Base-by-base conservation (phyloP, 2,329 filamentous ascomycete species). In the Colletotrichum trifolii region DNA sequence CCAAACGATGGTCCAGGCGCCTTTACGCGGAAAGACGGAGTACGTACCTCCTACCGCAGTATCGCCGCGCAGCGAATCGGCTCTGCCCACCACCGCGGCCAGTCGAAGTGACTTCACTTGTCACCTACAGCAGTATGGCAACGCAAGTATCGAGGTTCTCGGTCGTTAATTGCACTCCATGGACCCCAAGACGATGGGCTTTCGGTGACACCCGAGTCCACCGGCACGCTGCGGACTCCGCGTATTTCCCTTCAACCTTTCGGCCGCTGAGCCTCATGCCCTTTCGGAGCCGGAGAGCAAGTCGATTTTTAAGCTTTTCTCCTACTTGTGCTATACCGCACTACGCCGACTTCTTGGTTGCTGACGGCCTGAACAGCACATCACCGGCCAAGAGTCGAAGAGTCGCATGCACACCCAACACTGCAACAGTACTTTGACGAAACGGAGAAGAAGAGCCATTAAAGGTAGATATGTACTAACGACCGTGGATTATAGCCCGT, bases 391-490 rank as follows among this genome's bases (percentile, higher is more conserved):
- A 17, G 38, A 45, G 36, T 10, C 3, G 15, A 40, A 40, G 9
- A 11, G 46, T 25, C 25, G 25, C 25, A 25, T 25, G 4, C 25
- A 25, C 25, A 4, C 4, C 25, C 25, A 25, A 25, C 25, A 25
- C 25, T 25, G 3, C 25, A 25, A 33, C n/a, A 11, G n/a, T 47
- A 8, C 11, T 13, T 34, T 39, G 7, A 11, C 12, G 11, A 59
- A 43, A 50, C 39, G 38, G n/a, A 46, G 46, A 59, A 49, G 36
- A 49, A 49, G 54, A 60, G 54, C 60, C 54, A 66, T 64, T 66
- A 66, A 66, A 64, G 62, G 52, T 67, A 66, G 47, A 39, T 62
- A 66, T 67, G 63, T 65, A 62, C 57, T 67, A 69, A 66, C 67
- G 65, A 69, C 60, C 54, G 65, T 68, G 65, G 62, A 67, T 60